Evolutionary conservation across 2,329 filamentous ascomycete genomes (phyloP), one percentile per base, ranked within the genome.

Genomic region (Aspergillus bombycis): DNA sequence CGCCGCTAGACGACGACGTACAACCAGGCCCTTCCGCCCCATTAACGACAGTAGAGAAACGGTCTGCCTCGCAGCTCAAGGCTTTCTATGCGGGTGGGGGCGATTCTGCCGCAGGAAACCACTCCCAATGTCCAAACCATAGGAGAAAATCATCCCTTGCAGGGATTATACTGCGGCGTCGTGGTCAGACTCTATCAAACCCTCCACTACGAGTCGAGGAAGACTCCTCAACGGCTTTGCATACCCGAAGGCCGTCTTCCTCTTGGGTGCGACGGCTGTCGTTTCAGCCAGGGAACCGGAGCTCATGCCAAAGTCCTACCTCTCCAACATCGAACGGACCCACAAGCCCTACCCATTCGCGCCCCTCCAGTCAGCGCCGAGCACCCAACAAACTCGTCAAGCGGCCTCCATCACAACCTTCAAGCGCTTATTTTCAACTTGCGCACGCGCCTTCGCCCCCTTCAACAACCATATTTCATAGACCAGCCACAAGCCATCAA

Each of bases 401-500:
- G 76, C 83, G 87, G 48, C 82, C 85, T 6, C 81, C 83, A 23
- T 89, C 87, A 12, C 78, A 86, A 57, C 82, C 81, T 67, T 78
- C 79, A 50, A 73, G 83, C 57, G 76, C 74, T 60, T 75, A 80
- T 63, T 73, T 80, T 14, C 72, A 78, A 14, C 68, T 72, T 55
- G 55, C 67, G 19, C 70, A 67, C 34, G 62, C 65, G 19, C 73
- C 75, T 10, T 72, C 70, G 28, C 70, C 80, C 38, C 78, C 76
- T 26, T 79, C 81, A 36, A 77, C 79, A 62, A 75, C 83, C n/a
- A 80, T 81, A 28, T 79, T 88, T 61, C 83, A 84, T 62, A 81
- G 87, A 63, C 87, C 87, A 53, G 86, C 86, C 19, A 89, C 87
- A 14, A 89, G 87, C 74, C 85, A 89, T 73, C 86, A 89, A 72